These are phyloP conservation scores for Angomonas ambiguus DNA, from an alignment of 208 protist species.

Conservation along the genomic window DNA sequence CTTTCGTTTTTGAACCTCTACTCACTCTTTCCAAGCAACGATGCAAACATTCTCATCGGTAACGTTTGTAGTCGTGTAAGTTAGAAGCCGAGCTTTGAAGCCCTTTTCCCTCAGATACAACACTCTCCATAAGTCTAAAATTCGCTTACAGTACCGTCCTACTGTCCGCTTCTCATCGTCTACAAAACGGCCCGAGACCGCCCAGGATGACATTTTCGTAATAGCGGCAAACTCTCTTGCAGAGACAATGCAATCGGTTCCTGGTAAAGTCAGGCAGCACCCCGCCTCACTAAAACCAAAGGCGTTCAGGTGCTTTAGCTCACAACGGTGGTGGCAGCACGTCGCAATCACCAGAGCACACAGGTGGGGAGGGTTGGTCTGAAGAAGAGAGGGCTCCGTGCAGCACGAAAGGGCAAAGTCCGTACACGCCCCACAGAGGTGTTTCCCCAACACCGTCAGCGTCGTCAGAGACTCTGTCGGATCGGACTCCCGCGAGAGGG, in stretches of 20 bases:
- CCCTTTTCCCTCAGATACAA: conserved; percentile 47
- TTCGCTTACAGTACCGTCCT: conserved; percentile 57
- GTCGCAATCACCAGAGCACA: conserved; percentile 55
- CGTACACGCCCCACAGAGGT: conserved; percentile 74
- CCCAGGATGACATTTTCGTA: conserved; percentile 72
- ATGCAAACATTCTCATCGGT: conserved; percentile 77
- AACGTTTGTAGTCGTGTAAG: conserved; percentile 39
- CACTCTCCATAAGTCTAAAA: conserved; percentile 59
- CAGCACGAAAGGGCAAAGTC: conserved; percentile 75
- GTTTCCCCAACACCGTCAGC: conserved; percentile 66
- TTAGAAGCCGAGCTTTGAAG: conserved; percentile 40
- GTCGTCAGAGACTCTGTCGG: not conserved
- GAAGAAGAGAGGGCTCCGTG: conserved; percentile 19
- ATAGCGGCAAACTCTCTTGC: conserved; percentile 52
- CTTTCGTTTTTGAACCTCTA: not conserved
- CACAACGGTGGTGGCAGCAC: conserved; percentile 79
- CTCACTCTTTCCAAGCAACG: conserved; percentile 28
- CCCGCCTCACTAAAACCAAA: not conserved
- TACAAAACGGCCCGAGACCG: conserved; percentile 51
- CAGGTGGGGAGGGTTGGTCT: conserved; percentile 10
- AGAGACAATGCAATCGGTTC: conserved; percentile 27
- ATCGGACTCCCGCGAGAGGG: conserved; percentile 16
- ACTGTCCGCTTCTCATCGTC: conserved; percentile 25
- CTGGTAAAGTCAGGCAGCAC: conserved; percentile 25
- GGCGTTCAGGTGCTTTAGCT: conserved; percentile 49